These are phyloP conservation scores for Naematelia aurantialba DNA, from an alignment of 768 basidiomycete genomes.

Conservation along the genomic window DNA sequence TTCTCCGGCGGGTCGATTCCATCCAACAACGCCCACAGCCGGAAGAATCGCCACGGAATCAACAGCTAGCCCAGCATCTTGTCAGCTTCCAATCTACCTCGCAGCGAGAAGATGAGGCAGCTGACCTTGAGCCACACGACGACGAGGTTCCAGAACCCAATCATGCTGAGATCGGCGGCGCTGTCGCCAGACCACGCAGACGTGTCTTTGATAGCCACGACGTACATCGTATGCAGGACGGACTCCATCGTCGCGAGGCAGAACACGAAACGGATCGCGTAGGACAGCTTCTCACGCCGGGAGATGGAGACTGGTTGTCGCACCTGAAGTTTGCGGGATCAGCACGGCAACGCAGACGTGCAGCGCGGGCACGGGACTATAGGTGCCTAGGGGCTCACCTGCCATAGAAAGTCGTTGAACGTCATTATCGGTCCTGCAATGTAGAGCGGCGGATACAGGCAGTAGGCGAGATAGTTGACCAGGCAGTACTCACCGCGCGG, in stretches of 20 bases:
- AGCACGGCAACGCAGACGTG: neutral
- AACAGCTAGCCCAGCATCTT: conserved; percentile 62
- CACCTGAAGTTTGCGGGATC: conserved; percentile 58
- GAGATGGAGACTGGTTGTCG: conserved; percentile 58
- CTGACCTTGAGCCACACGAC: conserved; percentile 92
- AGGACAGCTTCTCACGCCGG: conserved; percentile 53
- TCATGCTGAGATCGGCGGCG: conserved; percentile 78
- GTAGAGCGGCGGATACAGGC: conserved; percentile 88
- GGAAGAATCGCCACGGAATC: conserved; percentile 94
- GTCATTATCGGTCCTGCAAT: conserved; percentile 94
- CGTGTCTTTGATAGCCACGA: conserved; percentile 87
- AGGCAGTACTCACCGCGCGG: conserved; percentile 62
- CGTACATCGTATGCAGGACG: conserved; percentile 89
- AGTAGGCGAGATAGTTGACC: conserved; percentile 72
- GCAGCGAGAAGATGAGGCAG: no score
- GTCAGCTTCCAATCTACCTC: neutral
- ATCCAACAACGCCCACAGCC: conserved; percentile 82
- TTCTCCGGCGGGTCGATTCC: conserved; percentile 94
- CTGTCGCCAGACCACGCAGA: conserved; percentile 66
- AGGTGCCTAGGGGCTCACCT: conserved; percentile 63
- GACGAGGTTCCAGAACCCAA: conserved; percentile 95
- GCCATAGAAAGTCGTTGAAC: conserved; percentile 92
- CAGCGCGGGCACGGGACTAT: neutral
- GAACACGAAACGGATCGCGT: conserved; percentile 66
- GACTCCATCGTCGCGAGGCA: conserved; percentile 82